These are phyloP conservation scores for Pelargonium cotyledonis DNA, from an alignment of 441 rosid species.

Conservation along the genomic window DNA sequence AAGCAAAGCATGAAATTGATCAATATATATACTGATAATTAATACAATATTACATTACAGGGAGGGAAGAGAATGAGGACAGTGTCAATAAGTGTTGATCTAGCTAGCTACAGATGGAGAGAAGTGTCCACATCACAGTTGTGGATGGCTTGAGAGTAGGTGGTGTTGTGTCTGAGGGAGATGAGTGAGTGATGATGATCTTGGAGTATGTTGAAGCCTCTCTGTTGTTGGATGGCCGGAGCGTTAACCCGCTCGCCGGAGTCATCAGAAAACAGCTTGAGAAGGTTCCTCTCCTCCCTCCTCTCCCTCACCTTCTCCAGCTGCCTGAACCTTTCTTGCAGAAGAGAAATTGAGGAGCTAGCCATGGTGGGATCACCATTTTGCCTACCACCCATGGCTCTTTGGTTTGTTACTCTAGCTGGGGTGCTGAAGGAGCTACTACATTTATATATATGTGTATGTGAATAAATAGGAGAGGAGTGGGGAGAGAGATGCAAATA, in stretches of 20 bases:
- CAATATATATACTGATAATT: too few relatives aligned
- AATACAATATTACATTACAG: too few relatives aligned
- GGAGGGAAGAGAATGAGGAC: background rate
- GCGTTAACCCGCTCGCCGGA: background rate
- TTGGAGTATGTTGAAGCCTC: background rate
- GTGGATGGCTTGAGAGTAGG: background rate
- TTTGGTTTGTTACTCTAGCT: too few relatives aligned
- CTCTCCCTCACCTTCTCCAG: conserved; percentile 23
- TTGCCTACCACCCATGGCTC: conserved; percentile 3
- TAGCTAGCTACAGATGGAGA: background rate
- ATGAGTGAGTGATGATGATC: background rate
- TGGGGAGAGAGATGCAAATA: too few relatives aligned
- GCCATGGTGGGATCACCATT: conserved; percentile 4
- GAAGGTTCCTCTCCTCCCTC: conserved; percentile 19
- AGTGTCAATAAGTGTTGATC: background rate
- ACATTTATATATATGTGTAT: too few relatives aligned
- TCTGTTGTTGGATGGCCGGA: background rate
- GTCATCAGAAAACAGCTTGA: conserved; percentile 11
- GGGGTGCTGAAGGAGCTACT: too few relatives aligned
- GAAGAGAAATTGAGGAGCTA: conserved; percentile 22
- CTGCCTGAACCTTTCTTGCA: conserved; percentile 25
- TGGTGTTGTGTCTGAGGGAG: background rate
- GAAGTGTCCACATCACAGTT: conserved; percentile 3
- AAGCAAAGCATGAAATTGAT: too few relatives aligned
- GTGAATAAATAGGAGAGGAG: too few relatives aligned